Percentiles rank a stretch among this genome's conserved stretches.
Conservation (phyloP, 768 basidiomycete genomes). For the Suillus ampliporus region DNA sequence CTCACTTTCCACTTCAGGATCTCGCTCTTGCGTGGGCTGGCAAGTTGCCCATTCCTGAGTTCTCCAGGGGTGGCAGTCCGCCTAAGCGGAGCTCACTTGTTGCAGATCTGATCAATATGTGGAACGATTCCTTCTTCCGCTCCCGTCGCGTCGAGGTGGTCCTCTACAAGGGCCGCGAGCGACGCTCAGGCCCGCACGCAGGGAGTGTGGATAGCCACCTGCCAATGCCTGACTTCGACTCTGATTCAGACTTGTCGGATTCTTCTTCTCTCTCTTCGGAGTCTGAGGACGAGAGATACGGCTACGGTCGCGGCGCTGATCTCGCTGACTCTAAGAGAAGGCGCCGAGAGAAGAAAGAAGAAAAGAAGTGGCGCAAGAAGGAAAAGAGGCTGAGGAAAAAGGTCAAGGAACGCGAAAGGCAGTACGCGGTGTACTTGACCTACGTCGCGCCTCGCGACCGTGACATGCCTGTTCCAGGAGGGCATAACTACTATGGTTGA, state of each 20-base stretch:
- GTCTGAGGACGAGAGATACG: slow-evolving; percentile 48
- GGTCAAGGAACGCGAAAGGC: slow-evolving; percentile 63
- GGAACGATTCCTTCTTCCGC: slow-evolving; percentile 80
- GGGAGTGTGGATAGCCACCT: slow-evolving; percentile 62
- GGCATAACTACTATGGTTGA: slow-evolving; percentile 35
- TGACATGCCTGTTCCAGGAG: slow-evolving; percentile 31
- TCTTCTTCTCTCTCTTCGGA: slow-evolving; percentile 48
- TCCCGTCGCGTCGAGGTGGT: slow-evolving; percentile 78
- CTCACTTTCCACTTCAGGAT: slow-evolving; percentile 51
- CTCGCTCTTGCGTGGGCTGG: slow-evolving; percentile 77
- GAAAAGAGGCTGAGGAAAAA: slow-evolving; percentile 68
- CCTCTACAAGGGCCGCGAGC: slow-evolving; percentile 80
- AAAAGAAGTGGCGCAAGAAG: slow-evolving; percentile 64
- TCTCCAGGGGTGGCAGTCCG: slow-evolving; percentile 50
- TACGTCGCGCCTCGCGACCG: slow-evolving; percentile 49
- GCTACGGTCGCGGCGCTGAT: slow-evolving; percentile 54
- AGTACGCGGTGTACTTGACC: slow-evolving; percentile 66
- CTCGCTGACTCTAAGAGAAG: slow-evolving; percentile 56
- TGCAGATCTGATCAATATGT: slow-evolving; percentile 77
- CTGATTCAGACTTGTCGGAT: slow-evolving; percentile 45
- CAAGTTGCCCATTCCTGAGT: slow-evolving; percentile 67
- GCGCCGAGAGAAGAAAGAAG: slow-evolving; percentile 59
- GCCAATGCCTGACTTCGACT: slow-evolving; percentile 51
- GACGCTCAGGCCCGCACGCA: slow-evolving; percentile 67
- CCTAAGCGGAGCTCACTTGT: slow-evolving; percentile 64